Conservation (phyloP, 1,139 yeast species). For the Candida buenavistaensis region DNA sequence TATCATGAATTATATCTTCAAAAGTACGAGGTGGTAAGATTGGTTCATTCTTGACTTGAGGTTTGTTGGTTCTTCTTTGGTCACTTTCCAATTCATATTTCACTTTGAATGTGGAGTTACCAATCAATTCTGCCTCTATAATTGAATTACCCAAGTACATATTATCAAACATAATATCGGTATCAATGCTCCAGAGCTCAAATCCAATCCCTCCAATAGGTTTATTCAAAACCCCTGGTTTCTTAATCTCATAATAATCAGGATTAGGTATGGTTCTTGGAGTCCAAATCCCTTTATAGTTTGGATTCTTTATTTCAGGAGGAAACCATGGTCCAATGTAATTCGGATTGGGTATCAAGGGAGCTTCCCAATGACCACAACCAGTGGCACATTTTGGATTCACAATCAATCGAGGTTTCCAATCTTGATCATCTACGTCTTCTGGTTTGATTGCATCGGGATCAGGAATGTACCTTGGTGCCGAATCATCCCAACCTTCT, state of each 20-base stretch:
- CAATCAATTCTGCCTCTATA: conserved; percentile 78
- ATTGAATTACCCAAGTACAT: conserved; percentile 82
- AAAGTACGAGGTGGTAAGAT: conserved; percentile 41
- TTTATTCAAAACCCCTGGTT: conserved; percentile 62
- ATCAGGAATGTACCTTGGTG: conserved; percentile 58
- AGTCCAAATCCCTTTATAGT: conserved; percentile 77
- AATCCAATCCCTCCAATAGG: conserved; percentile 83
- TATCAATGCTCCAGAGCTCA: conserved; percentile 88
- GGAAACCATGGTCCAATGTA: conserved; percentile 80
- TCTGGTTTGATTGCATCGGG: conserved; percentile 66
- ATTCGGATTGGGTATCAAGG: conserved; percentile 62
- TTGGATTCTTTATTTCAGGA: conserved; percentile 69
- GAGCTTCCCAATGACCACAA: conserved; percentile 70
- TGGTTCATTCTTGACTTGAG: conserved; percentile 39
- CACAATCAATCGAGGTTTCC: conserved; percentile 66
- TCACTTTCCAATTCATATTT: conserved; percentile 59
- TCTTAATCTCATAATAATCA: conserved; percentile 55
- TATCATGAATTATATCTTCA: conserved; percentile 36
- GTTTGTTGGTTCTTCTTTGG: conserved; percentile 36
- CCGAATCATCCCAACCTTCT: conserved; percentile 73
- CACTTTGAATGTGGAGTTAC: conserved; percentile 69
- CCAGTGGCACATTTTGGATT: conserved; percentile 79
- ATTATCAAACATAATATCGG: conserved; percentile 73
- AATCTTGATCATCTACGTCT: conserved; percentile 80
- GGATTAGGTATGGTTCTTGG: conserved; percentile 72